Conservation (phyloP, 164 flowering plant genomes). For the Stephania yunnanensis region DNA sequence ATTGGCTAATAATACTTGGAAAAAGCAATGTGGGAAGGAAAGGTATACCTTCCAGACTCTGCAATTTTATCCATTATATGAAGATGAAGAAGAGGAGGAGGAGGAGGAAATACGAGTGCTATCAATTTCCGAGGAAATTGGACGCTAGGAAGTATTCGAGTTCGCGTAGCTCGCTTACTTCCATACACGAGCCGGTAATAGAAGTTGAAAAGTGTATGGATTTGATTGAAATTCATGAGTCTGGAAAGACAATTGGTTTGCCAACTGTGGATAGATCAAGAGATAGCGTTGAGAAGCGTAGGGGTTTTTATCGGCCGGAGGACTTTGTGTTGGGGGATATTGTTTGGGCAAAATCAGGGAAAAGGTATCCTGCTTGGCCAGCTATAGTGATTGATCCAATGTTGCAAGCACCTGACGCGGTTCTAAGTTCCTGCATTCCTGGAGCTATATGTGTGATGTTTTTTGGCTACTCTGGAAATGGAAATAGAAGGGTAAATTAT, state of each 20-base stretch:
- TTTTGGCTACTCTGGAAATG: slow-evolving; percentile 73
- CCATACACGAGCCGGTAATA: slow-evolving; percentile 28
- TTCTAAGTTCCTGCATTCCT: slow-evolving; percentile 61
- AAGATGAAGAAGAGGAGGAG: slow-evolving; percentile 15
- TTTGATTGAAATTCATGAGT: slow-evolving; percentile 15
- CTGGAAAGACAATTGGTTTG: slow-evolving; percentile 7
- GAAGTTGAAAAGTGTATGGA: slow-evolving; percentile 27
- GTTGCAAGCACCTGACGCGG: slow-evolving; percentile 70
- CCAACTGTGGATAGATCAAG: slow-evolving; percentile 12
- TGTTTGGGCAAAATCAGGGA: slow-evolving; percentile 90
- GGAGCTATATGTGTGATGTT: slow-evolving; percentile 93
- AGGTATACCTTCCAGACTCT: slow-evolving; percentile 16
- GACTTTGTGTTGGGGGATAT: slow-evolving; percentile 75
- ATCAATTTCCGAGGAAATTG: slow-evolving; percentile 13
- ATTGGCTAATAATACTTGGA: slow-evolving; percentile 6
- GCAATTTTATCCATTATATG: slow-evolving; percentile 24
- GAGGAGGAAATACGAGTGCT: slow-evolving; percentile 14
- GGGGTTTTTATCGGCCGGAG: slow-evolving; percentile 41
- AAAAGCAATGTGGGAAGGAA: slow-evolving; percentile 21
- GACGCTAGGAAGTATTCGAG: slow-evolving; percentile 35
- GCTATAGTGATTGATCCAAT: slow-evolving; percentile 91
- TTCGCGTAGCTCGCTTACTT: slow-evolving; percentile 37
- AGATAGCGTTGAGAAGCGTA: slow-evolving; percentile 33
- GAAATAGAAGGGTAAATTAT: slow-evolving; percentile 62
- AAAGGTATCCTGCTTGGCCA: slow-evolving; percentile 85